Conservation (phyloP, 1,284 basidiomycete species). For the Austroboletus novae-zelandiae region DNA sequence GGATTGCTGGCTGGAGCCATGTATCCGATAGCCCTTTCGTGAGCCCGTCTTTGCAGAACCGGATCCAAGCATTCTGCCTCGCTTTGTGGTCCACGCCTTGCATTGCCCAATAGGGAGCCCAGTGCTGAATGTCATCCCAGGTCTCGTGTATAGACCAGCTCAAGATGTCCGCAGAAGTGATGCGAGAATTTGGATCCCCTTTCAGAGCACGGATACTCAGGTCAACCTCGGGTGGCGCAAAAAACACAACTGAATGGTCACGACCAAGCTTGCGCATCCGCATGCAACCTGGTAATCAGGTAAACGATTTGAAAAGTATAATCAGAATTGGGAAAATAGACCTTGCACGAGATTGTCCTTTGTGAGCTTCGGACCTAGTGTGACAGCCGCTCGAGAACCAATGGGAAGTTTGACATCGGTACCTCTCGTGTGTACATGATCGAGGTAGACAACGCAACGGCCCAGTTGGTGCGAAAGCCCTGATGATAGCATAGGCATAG, state of each 20-base stretch:
- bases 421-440: not conserved
- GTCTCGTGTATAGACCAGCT: conserved; percentile 44
- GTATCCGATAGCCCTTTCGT: conserved; percentile 12
- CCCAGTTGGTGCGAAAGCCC: not conserved
- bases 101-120: conserved; percentile 22
- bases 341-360: not conserved
- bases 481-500: not conserved
- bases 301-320: too few species aligned
- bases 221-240: conserved; percentile 44
- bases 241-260: conserved; percentile 48
- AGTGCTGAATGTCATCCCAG: conserved; percentile 37
- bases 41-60: conserved; percentile 8
- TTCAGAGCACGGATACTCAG: conserved; percentile 34
- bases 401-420: not conserved
- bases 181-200: not conserved
- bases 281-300: conserved; percentile 38
- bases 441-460: not conserved
- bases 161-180: conserved; percentile 35
- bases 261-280: conserved; percentile 47
- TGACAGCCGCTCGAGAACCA: not conserved
- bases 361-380: not conserved
- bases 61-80: too few species aligned
- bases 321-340: too few species aligned
- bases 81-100: too few species aligned
- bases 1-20: conserved; percentile 39